Evolutionary conservation across 805 yeast genomes (phyloP), one percentile per base, ranked within the genome.

Genomic region (Candida stauntonica): DNA sequence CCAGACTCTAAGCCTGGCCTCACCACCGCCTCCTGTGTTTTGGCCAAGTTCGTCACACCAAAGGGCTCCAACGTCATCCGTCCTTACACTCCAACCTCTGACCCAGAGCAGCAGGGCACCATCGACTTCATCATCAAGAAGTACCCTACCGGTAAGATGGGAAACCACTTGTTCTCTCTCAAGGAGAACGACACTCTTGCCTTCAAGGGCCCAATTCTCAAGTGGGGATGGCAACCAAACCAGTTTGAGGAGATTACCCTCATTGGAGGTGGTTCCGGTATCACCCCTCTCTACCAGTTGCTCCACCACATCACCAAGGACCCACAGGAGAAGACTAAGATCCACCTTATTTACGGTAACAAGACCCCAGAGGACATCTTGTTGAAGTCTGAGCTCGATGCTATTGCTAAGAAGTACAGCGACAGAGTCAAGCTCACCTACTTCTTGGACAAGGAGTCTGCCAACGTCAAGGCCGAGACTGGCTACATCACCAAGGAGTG

Each of bases 181-280:
- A 79, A 83, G 63, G 77, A 75, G 44, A 76, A 82, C 55, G 98
- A 93, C 56, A 77, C 88, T 36, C 73, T 93, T 40, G 67, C 95
- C 8, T 84, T 93, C 75, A 91, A 88, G 72, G 99, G 99, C 35
- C 98, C 98, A 49, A 75, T 88, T 50, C 70, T 73, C 56, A 93
- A 93, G 72, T 89, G 93, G 86, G 78, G 82, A 61, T 86, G 94
- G 87, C 74, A 74, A 54, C 83, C 91, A 52, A 91, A 93, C 73
- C 77, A 80, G 60, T 91, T 76, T 70, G 77, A 84, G 56, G 69
- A 78, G 49, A 78, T 93, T 60, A 77, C 82, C 42, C 75, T 93
- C 60, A 71, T 93, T 52, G 98, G 96, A 55, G 99, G 95, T 58
- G 99, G 99, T 60, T 74, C 95, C 36, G 98, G 98, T 66, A 89